These are phyloP conservation scores for Trametes elegans DNA, from an alignment of 768 basidiomycete genomes.

Conservation along the genomic window DNA sequence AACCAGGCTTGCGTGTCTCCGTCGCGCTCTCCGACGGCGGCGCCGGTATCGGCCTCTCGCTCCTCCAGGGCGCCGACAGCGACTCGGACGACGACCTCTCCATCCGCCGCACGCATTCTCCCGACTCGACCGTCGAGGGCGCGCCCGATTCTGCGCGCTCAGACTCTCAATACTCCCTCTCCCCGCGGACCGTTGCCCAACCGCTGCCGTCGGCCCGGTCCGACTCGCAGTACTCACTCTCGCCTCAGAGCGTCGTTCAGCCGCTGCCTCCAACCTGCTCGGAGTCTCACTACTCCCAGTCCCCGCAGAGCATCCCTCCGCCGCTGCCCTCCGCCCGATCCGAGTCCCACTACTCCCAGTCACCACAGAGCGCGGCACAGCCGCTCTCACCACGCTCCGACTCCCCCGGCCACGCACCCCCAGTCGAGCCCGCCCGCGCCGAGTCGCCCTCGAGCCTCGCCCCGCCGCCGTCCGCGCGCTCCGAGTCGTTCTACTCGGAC, in stretches of 20 bases:
- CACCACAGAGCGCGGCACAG: not conserved
- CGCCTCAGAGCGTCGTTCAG: not conserved
- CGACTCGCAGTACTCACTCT: constrained; percentile 13
- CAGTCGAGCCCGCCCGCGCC: not conserved
- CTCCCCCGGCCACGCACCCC: not conserved
- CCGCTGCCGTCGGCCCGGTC: not conserved
- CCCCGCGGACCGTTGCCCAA: not conserved
- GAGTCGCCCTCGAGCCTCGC: constrained; percentile 6
- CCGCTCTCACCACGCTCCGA: not conserved
- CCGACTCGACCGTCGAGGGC: constrained; percentile 11
- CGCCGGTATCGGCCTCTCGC: constrained; percentile 65
- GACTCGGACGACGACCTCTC: not conserved
- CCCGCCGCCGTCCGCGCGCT: constrained; percentile 3
- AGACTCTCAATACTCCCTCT: constrained; percentile 18
- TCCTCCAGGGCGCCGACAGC: constrained; percentile 47
- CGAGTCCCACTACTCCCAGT: not conserved
- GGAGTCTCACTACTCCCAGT: constrained; percentile 11
- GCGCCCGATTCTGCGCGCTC: not conserved
- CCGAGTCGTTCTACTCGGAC: constrained; percentile 13
- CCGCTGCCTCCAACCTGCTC: not conserved
- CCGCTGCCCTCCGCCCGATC: not conserved
- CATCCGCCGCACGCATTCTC: constrained; percentile 1
- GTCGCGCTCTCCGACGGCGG: constrained; percentile 53
- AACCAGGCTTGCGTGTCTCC: constrained; percentile 32
- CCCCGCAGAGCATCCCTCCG: not conserved